Evolutionary conservation across 2,329 filamentous ascomycete species (phyloP).

Genomic region (Pseudogymnoascus sp.): DNA sequence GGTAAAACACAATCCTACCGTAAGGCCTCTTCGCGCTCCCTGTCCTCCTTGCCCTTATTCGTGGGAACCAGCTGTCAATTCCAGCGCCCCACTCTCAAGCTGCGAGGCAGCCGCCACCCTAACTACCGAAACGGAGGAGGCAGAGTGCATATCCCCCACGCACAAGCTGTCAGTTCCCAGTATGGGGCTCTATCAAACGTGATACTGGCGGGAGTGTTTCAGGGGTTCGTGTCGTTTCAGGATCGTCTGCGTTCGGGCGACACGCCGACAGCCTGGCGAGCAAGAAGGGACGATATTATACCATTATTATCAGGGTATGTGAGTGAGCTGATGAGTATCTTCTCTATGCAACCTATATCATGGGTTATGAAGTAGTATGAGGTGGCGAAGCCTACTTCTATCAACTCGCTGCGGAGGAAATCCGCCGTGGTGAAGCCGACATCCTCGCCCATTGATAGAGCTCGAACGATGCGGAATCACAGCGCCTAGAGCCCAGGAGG

Average conservation of each 20-base stretch:
- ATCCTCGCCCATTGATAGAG: neutral
- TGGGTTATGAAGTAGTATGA: neutral
- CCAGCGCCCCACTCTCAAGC: neutral
- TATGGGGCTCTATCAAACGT: neutral
- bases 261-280: neutral
- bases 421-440: neutral
- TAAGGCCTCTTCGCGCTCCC: neutral
- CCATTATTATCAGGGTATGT: neutral
- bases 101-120: neutral
- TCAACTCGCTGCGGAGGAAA: neutral
- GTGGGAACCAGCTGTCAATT: constrained; percentile 1
- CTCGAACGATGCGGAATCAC: neutral
- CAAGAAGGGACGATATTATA: neutral
- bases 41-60: neutral
- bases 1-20: constrained; percentile 6
- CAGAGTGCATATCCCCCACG: neutral
- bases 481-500: constrained; percentile 3
- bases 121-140: constrained; percentile 2
- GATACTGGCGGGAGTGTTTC: constrained; percentile 1
- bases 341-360: neutral
- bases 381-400: neutral
- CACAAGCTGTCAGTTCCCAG: neutral
- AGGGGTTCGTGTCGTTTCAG: constrained; percentile 4
- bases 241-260: neutral
- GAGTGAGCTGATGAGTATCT: neutral